phyloP scores from a whole-genome alignment of 306 rosid species.

The Crotalaria pallida region DNA sequence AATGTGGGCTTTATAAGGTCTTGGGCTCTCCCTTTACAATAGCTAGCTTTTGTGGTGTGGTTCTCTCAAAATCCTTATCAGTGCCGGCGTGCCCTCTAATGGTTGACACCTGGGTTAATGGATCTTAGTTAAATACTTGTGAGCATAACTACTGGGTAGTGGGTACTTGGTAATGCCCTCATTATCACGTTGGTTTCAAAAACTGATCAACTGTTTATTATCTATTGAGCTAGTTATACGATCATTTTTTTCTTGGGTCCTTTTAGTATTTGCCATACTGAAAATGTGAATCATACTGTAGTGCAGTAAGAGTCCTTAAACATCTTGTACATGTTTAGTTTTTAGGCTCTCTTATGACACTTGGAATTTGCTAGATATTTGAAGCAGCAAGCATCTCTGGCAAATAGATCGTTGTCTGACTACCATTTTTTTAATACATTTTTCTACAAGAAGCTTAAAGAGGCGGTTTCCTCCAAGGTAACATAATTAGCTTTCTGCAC shows the following conservation, averaged over 20 bases:
- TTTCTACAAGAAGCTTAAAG: constrained; percentile 86
- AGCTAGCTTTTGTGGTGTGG: too few relatives aligned
- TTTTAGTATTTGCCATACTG: constrained; percentile 7
- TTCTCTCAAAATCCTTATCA: too few relatives aligned
- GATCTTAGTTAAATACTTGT: neutral
- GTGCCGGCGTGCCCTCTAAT: neutral
- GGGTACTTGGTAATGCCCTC: neutral
- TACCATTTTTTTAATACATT: constrained; percentile 88
- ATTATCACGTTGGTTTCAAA: neutral
- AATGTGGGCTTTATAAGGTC: too few relatives aligned
- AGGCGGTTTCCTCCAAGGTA: constrained; percentile 80
- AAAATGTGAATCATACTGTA: neutral
- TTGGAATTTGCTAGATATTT: constrained; percentile 58
- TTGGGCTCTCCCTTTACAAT: too few relatives aligned
- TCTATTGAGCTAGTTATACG: neutral
- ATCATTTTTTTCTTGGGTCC: neutral
- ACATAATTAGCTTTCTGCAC: constrained; percentile 1
- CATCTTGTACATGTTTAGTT: constrained; percentile 13
- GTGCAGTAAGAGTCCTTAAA: neutral
- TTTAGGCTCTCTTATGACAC: constrained; percentile 9
- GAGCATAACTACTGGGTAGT: neutral
- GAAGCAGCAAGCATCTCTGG: constrained; percentile 61
- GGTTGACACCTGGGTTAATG: neutral
- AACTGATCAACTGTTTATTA: neutral
- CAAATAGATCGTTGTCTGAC: constrained; percentile 40